Percentiles rank a stretch among this genome's conserved stretches.
Evolutionary conservation across 2,329 filamentous ascomycete genomes (phyloP).

Genomic region (Calcarisporium arbuscula): DNA sequence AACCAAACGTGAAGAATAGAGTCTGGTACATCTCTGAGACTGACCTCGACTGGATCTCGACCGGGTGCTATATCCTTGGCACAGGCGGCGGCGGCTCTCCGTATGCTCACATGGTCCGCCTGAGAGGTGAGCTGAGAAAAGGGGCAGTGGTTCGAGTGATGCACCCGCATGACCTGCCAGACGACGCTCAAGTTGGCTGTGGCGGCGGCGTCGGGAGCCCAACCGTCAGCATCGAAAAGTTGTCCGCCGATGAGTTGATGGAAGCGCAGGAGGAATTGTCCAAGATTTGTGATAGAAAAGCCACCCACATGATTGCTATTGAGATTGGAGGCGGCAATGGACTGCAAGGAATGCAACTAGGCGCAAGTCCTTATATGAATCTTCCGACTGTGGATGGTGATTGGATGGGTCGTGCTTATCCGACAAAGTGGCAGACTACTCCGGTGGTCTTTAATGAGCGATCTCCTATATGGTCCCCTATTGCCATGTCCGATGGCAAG

Average conservation of each 20-base stretch:
- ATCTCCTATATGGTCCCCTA: slow-evolving; percentile 37
- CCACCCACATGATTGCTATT: slow-evolving; percentile 54
- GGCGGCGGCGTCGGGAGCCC: slow-evolving; percentile 54
- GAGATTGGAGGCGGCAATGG: slow-evolving; percentile 65
- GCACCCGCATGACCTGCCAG: slow-evolving; percentile 40
- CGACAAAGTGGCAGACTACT: slow-evolving; percentile 49
- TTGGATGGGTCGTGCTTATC: slow-evolving; percentile 52
- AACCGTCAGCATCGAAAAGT: slow-evolving; percentile 54
- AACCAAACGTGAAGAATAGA: slow-evolving; percentile 42
- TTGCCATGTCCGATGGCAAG: slow-evolving; percentile 45
- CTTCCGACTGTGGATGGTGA: slow-evolving; percentile 47
- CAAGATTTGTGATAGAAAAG: slow-evolving; percentile 37
- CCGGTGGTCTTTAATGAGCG: slow-evolving; percentile 45
- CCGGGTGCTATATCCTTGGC: slow-evolving; percentile 55
- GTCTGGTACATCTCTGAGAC: slow-evolving; percentile 53
- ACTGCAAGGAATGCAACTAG: slow-evolving; percentile 50
- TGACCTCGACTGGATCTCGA: slow-evolving; percentile 50
- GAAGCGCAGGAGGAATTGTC: slow-evolving; percentile 47
- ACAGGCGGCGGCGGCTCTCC: slow-evolving; percentile 55
- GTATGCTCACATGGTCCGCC: slow-evolving; percentile 43
- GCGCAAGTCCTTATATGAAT: slow-evolving; percentile 45
- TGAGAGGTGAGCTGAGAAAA: slow-evolving; percentile 42
- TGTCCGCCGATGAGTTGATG: slow-evolving; percentile 49
- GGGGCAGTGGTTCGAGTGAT: slow-evolving; percentile 47
- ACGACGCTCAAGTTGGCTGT: slow-evolving; percentile 46